phyloP scores from a whole-genome alignment of 2,329 filamentous ascomycete genomes.

The Coniochaeta ligniaria region DNA sequence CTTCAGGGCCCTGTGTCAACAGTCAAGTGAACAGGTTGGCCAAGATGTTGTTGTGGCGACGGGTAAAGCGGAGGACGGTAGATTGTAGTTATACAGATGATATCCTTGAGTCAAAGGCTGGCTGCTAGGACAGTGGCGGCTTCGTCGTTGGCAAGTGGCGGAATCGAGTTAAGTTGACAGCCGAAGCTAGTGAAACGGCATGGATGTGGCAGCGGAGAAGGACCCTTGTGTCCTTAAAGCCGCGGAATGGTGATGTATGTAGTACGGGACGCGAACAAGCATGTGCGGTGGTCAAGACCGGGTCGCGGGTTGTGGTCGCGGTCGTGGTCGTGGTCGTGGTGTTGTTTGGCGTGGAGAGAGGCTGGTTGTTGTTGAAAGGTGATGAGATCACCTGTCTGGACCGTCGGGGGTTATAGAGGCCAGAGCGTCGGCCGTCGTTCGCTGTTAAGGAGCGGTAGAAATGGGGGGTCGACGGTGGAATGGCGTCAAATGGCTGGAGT shows the following conservation, averaged over 20 bases:
- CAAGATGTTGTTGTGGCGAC: background rate
- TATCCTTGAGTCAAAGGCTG: background rate
- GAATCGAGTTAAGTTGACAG: background rate
- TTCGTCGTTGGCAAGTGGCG: background rate
- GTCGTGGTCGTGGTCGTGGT: background rate
- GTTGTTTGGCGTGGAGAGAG: background rate
- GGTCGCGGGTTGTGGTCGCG: background rate
- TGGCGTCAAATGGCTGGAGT: background rate
- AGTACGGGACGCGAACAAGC: background rate
- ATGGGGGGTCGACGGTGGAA: background rate
- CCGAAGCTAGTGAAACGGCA: background rate
- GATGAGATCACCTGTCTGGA: slow-evolving; percentile 2
- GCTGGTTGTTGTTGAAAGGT: background rate
- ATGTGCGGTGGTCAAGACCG: background rate
- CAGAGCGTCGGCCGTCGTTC: background rate
- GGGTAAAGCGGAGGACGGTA: background rate
- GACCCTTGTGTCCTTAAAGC: background rate
- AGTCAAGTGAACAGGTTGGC: slow-evolving; percentile 1
- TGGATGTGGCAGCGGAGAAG: background rate
- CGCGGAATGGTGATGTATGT: background rate
- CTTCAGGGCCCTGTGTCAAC: background rate
- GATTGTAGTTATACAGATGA: background rate
- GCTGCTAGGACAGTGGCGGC: background rate
- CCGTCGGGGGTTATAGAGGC: background rate
- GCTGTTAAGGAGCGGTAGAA: background rate